phyloP scores from a whole-genome alignment of 148 eudicot genomes.

The Fagopyrum esculentum region DNA sequence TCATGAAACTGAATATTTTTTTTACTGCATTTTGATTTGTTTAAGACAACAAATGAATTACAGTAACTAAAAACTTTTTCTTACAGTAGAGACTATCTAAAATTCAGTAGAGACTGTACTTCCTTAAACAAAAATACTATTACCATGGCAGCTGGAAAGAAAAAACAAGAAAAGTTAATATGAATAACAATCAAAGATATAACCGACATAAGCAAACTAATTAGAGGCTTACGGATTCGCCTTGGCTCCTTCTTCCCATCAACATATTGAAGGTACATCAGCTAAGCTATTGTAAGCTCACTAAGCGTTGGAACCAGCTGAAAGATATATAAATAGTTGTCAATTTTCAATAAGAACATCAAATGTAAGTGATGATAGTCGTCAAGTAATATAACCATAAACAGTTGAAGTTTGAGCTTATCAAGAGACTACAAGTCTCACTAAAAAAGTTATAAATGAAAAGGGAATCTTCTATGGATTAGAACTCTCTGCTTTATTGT shows the following conservation, averaged over 20 bases:
- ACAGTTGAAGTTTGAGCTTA: not conserved
- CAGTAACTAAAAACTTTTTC: slow-evolving; percentile 25
- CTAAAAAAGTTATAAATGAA: not conserved
- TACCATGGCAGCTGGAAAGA: too few relatives aligned
- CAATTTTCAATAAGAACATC: not conserved
- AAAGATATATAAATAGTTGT: not conserved
- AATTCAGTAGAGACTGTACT: too few relatives aligned
- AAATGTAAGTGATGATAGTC: not conserved
- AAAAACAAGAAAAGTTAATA: too few relatives aligned
- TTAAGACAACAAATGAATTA: slow-evolving; percentile 31
- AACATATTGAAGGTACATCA: slow-evolving; percentile 82
- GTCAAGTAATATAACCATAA: not conserved
- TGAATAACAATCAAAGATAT: not conserved
- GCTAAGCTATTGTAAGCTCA: slow-evolving; percentile 72
- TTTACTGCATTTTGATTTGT: too few relatives aligned
- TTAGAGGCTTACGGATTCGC: slow-evolving; percentile 65
- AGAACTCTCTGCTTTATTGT: not conserved
- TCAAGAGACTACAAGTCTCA: not conserved
- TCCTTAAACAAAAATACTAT: too few relatives aligned
- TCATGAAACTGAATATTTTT: too few relatives aligned
- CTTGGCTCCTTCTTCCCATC: slow-evolving; percentile 70
- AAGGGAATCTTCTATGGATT: not conserved
- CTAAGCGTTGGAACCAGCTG: slow-evolving; percentile 89
- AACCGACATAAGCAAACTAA: not conserved
- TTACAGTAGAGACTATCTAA: too few relatives aligned